These are phyloP conservation scores for Botrytis aclada DNA, from an alignment of 2,329 filamentous ascomycete species.

Conservation along the genomic window DNA sequence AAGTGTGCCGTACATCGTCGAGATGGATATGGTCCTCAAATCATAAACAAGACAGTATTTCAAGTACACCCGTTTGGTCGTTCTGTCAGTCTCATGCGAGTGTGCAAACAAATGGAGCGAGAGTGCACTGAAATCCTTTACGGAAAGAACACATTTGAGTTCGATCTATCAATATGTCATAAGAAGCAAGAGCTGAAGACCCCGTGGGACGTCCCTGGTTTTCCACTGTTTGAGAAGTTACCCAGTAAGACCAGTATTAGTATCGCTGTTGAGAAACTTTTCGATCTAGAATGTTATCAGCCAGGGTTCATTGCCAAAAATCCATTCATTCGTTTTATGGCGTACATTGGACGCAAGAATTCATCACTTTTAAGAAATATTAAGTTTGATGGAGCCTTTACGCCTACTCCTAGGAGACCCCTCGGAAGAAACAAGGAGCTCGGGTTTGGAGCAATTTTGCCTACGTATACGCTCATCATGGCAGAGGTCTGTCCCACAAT, in stretches of 20 bases:
- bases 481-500: background rate
- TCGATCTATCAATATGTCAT: background rate
- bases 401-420: background rate
- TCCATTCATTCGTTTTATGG: background rate
- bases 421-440: background rate
- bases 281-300: background rate
- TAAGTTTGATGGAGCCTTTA: background rate
- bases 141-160: background rate
- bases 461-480: background rate
- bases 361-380: background rate
- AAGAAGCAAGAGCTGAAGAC: background rate
- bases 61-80: background rate
- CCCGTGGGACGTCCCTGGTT: background rate
- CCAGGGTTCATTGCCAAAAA: background rate
- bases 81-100: background rate
- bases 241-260: background rate
- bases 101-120: background rate
- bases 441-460: background rate
- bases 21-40: background rate
- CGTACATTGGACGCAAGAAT: background rate
- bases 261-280: background rate
- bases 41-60: background rate
- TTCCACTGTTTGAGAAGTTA: background rate
- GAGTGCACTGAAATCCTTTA: background rate
- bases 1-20: background rate